Conservation (phyloP, 495 filamentous ascomycete species). For the Penicillium soppii region DNA sequence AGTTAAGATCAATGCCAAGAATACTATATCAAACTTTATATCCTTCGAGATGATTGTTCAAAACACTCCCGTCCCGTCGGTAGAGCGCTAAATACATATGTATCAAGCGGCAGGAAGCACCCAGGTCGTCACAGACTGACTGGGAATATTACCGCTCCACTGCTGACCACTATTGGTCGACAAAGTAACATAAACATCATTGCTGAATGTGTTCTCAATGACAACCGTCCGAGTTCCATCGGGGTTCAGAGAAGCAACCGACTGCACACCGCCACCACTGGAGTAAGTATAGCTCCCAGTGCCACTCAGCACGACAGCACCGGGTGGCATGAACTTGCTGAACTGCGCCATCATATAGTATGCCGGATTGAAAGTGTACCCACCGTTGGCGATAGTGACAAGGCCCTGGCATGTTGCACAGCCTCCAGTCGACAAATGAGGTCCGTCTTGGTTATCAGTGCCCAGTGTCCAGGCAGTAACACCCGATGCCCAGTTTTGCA, state of each 20-base stretch:
- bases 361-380: conserved; percentile 46
- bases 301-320: conserved; percentile 45
- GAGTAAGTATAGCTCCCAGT: conserved; percentile 48
- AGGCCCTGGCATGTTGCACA: conserved; percentile 51
- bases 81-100: too few species aligned
- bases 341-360: conserved; percentile 60
- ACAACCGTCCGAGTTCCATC: conserved; percentile 52
- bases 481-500: conserved; percentile 57
- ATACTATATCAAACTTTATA: too few species aligned
- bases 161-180: conserved; percentile 41
- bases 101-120: conserved; percentile 39
- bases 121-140: conserved; percentile 53
- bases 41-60: too few species aligned
- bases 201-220: conserved; percentile 52
- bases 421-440: conserved; percentile 48
- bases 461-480: conserved; percentile 55
- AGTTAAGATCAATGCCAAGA: too few species aligned
- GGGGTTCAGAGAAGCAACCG: conserved; percentile 50
- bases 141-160: conserved; percentile 52
- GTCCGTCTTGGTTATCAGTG: conserved; percentile 49
- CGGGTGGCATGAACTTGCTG: conserved; percentile 55
- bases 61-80: too few species aligned
- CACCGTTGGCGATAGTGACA: conserved; percentile 45
- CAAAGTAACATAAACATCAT: conserved; percentile 48
- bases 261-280: conserved; percentile 43